Evolutionary conservation across 805 yeast species (phyloP).

Genomic region (Ogataea philodendri): DNA sequence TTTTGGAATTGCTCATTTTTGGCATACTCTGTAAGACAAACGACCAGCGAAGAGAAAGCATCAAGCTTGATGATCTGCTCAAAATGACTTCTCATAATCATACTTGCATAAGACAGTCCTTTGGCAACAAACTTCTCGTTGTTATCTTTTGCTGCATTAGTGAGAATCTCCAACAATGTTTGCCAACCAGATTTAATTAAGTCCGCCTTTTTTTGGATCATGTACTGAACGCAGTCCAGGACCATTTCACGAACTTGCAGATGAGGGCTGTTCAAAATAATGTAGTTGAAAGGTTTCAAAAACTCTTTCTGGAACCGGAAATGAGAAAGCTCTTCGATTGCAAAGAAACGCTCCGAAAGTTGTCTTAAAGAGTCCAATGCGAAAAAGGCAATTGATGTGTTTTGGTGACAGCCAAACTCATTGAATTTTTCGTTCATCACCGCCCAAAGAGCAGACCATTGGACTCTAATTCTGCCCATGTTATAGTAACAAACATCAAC

Average conservation of each 20-base stretch:
- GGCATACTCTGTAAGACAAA: constrained; percentile 74
- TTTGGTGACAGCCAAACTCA: constrained; percentile 76
- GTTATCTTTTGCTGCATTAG: constrained; percentile 64
- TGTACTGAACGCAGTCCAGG: constrained; percentile 81
- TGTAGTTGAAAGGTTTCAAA: constrained; percentile 82
- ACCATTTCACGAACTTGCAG: constrained; percentile 82
- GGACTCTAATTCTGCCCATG: constrained; percentile 92
- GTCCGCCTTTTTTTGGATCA: constrained; percentile 71
- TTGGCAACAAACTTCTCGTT: constrained; percentile 59
- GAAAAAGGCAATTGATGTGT: constrained; percentile 74
- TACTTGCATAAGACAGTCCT: constrained; percentile 60
- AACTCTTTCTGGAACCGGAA: constrained; percentile 95
- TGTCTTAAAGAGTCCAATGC: constrained; percentile 95
- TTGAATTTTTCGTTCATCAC: constrained; percentile 90
- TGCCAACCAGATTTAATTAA: constrained; percentile 93
- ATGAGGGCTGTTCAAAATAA: constrained; percentile 64
- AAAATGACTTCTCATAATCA: constrained; percentile 60
- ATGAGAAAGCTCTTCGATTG: constrained; percentile 90
- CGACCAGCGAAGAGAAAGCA: constrained; percentile 61
- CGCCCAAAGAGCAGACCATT: constrained; percentile 95
- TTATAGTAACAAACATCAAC: constrained; percentile 97
- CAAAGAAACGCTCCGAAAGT: constrained; percentile 85
- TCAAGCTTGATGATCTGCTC: constrained; percentile 68
- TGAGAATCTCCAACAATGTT: constrained; percentile 76
- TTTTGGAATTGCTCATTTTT: constrained; percentile 83